Conservation (phyloP, 148 eudicot species). For the Arctostaphylos glauca region DNA sequence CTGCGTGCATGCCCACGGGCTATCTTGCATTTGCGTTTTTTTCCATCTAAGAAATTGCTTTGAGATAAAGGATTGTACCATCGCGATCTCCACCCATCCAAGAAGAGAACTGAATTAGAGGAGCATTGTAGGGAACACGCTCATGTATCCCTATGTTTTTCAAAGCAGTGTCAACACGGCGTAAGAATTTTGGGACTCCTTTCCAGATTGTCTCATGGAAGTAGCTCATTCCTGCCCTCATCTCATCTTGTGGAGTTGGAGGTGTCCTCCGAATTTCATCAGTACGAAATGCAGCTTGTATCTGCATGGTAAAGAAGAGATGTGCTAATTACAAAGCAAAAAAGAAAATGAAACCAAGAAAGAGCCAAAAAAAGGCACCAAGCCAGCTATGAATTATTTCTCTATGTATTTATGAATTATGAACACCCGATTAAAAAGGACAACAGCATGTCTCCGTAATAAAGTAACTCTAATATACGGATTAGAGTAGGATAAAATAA, state of each 20-base stretch:
- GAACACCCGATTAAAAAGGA: neutral
- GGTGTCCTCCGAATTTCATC: constrained; percentile 92
- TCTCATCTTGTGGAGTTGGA: constrained; percentile 95
- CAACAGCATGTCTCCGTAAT: neutral
- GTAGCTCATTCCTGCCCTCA: constrained; percentile 99
- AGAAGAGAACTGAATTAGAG: constrained; percentile 95
- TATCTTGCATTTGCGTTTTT: neutral
- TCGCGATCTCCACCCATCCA: constrained; percentile 99
- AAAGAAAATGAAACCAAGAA: neutral
- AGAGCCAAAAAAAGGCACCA: constrained; percentile 51
- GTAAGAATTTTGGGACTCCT: constrained; percentile 89
- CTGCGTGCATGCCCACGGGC: neutral
- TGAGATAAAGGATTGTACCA: constrained; percentile 50
- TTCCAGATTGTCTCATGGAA: constrained; percentile 97
- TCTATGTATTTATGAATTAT: neutral
- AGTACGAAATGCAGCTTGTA: constrained; percentile 97
- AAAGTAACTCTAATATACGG: neutral
- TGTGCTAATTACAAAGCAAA: neutral
- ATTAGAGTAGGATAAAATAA: too few species aligned
- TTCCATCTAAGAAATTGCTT: constrained; percentile 69
- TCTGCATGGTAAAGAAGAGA: constrained; percentile 37
- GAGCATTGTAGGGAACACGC: constrained; percentile 95
- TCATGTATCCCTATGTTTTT: constrained; percentile 95
- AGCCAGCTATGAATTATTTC: neutral
- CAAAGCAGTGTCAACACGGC: constrained; percentile 94